Conservation (phyloP, 352 stramenopile genomes). For the Phytophthora kernoviae region DNA sequence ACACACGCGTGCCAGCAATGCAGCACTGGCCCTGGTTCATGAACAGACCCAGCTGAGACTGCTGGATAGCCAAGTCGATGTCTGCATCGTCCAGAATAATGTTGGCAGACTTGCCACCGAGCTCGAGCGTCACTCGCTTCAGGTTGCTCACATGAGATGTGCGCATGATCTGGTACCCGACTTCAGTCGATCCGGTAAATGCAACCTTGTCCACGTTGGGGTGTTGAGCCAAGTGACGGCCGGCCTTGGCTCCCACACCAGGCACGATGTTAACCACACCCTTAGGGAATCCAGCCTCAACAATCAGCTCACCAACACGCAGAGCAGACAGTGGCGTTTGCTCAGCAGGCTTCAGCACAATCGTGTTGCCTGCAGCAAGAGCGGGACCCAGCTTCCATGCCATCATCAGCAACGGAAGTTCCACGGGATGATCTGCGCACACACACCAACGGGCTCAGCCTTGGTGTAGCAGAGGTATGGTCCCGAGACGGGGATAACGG, state of each 20-base stretch:
- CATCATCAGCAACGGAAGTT: slow-evolving; percentile 95
- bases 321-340: slow-evolving; percentile 93
- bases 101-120: slow-evolving; percentile 77
- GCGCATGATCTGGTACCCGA: slow-evolving; percentile 66
- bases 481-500: slow-evolving; percentile 60
- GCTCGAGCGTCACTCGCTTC: slow-evolving; percentile 74
- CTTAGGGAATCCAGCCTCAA: slow-evolving; percentile 71
- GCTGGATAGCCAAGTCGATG: slow-evolving; percentile 54
- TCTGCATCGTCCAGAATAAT: slow-evolving; percentile 75
- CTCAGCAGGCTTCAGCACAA: slow-evolving; percentile 94
- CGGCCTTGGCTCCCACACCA: slow-evolving; percentile 44
- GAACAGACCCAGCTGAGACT: slow-evolving; percentile 66
- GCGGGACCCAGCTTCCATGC: slow-evolving; percentile 92
- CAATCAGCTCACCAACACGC: slow-evolving; percentile 80
- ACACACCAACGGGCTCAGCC: slow-evolving; percentile 84
- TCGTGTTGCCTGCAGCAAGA: slow-evolving; percentile 90
- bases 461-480: slow-evolving; percentile 67
- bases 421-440: slow-evolving; percentile 51
- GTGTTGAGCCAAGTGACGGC: slow-evolving; percentile 45
- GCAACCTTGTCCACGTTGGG: slow-evolving; percentile 76
- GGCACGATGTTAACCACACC: slow-evolving; percentile 88
- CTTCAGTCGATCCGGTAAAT: slow-evolving; percentile 74
- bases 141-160: slow-evolving; percentile 62
- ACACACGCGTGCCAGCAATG: slow-evolving; percentile 74
- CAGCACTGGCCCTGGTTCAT: slow-evolving; percentile 90